These are phyloP conservation scores for Pelargonium fulgidum DNA, from an alignment of 441 rosid species.

Conservation along the genomic window DNA sequence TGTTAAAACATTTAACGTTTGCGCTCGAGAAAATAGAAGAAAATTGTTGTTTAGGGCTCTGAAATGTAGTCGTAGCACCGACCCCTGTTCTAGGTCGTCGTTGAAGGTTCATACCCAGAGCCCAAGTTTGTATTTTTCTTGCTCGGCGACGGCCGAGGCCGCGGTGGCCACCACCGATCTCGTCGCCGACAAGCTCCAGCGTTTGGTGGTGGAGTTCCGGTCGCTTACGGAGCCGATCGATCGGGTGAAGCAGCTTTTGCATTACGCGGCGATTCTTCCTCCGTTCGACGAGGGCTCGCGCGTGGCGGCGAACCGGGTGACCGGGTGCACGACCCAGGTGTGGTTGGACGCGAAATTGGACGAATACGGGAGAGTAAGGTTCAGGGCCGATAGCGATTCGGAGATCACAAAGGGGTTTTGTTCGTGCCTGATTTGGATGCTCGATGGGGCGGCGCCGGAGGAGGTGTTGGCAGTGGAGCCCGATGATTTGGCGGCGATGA, in stretches of 20 bases:
- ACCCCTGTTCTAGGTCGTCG: not conserved
- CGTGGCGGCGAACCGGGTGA: constrained; percentile 45
- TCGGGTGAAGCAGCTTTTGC: constrained; percentile 63
- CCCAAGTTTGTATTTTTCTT: not conserved
- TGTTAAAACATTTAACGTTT: no score
- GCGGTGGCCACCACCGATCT: not conserved
- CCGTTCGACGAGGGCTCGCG: constrained; percentile 60
- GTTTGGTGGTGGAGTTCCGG: constrained; percentile 59
- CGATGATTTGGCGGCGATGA: constrained; percentile 58
- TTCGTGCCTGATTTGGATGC: constrained; percentile 65
- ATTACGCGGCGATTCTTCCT: constrained; percentile 55
- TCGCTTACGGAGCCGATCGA: constrained; percentile 71
- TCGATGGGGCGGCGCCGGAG: constrained; percentile 67
- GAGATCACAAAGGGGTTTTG: constrained; percentile 79
- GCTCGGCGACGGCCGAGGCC: not conserved
- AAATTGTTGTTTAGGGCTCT: no score
- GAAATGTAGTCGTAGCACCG: not conserved
- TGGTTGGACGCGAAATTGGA: constrained; percentile 61
- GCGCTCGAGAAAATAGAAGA: no score
- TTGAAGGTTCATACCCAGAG: not conserved
- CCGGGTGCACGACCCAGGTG: constrained; percentile 84
- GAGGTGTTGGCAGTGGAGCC: constrained; percentile 55
- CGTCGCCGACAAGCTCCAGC: constrained; percentile 35
- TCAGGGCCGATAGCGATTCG: constrained; percentile 74
- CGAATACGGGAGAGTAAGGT: constrained; percentile 48